Evolutionary conservation across 2,329 filamentous ascomycete species (phyloP).

Genomic region (Apiospora hydei): DNA sequence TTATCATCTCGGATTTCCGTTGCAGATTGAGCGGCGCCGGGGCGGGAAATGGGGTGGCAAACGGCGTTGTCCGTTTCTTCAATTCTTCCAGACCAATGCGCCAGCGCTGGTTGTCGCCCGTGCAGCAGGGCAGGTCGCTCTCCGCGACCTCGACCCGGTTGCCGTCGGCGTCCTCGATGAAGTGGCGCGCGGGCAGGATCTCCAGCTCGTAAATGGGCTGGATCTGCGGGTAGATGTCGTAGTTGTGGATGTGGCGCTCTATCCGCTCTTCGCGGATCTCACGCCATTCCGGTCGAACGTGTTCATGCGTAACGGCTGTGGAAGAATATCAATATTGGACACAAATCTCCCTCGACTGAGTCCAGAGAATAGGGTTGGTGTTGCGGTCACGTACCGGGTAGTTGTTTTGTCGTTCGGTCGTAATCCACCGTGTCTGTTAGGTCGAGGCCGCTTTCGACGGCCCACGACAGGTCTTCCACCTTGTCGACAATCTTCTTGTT

Average conservation of each 20-base stretch:
- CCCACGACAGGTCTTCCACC: not conserved
- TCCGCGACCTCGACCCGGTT: slow-evolving; percentile 34
- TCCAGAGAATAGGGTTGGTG: too few relatives aligned
- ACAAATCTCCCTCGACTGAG: not conserved
- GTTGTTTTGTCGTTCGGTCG: slow-evolving; percentile 2
- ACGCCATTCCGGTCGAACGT: slow-evolving; percentile 37
- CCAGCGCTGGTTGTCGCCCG: slow-evolving; percentile 31
- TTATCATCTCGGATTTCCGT: not conserved
- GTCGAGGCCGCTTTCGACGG: not conserved
- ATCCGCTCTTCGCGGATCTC: slow-evolving; percentile 41
- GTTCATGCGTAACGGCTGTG: slow-evolving; percentile 44
- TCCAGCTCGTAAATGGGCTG: slow-evolving; percentile 44
- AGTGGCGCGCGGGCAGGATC: slow-evolving; percentile 43
- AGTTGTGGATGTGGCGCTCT: slow-evolving; percentile 44
- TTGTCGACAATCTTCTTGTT: not conserved
- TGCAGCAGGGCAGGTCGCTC: slow-evolving; percentile 31
- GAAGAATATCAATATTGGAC: not conserved
- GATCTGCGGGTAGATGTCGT: slow-evolving; percentile 43
- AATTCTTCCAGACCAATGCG: slow-evolving; percentile 24
- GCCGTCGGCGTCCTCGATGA: slow-evolving; percentile 33
- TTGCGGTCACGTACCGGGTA: not conserved
- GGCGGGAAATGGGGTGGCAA: not conserved
- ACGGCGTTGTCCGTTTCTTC: not conserved
- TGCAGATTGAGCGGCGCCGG: not conserved
- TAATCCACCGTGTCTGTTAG: slow-evolving; percentile 19